These are phyloP conservation scores for Metschnikowia hibisci DNA, from an alignment of 805 yeast genomes.

Conservation along the genomic window DNA sequence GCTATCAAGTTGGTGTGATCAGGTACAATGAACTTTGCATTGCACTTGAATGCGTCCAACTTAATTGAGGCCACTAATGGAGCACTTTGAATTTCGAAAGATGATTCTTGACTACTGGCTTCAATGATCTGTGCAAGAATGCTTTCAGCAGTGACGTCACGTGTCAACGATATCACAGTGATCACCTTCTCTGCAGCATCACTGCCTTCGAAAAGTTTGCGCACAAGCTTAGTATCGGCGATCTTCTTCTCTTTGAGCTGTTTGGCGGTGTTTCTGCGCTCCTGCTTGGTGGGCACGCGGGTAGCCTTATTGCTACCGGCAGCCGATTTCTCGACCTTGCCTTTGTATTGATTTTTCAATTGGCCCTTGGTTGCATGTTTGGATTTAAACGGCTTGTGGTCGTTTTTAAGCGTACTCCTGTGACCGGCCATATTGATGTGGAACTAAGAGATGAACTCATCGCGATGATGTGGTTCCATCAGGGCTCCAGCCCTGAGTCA, in stretches of 20 bases:
- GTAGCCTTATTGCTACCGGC: slow-evolving; percentile 31
- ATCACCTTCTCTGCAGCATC: slow-evolving; percentile 81
- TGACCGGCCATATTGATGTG: slow-evolving; percentile 62
- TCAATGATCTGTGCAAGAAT: slow-evolving; percentile 52
- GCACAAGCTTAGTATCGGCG: slow-evolving; percentile 49
- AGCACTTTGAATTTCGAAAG: slow-evolving; percentile 21
- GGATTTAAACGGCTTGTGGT: slow-evolving; percentile 87
- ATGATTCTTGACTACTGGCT: slow-evolving; percentile 26
- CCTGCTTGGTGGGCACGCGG: slow-evolving; percentile 44
- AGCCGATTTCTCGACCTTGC: slow-evolving; percentile 75
- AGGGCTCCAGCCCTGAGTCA: slow-evolving; percentile 13
- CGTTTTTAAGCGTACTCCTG: slow-evolving; percentile 75
- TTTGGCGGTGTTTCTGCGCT: slow-evolving; percentile 72
- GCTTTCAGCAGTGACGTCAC: slow-evolving; percentile 56
- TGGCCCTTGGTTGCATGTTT: slow-evolving; percentile 89
- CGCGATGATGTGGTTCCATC: slow-evolving; percentile 3
- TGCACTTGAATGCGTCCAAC: slow-evolving; percentile 68
- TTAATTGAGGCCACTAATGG: slow-evolving; percentile 52
- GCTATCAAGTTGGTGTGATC: slow-evolving; percentile 61
- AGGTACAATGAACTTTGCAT: slow-evolving; percentile 70
- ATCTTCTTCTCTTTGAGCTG: slow-evolving; percentile 78
- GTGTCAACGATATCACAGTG: slow-evolving; percentile 74
- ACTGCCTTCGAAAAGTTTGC: slow-evolving; percentile 75
- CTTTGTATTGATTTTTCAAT: slow-evolving; percentile 73
- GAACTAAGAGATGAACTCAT: neutral